Base-by-base conservation (phyloP, 306 rosid genomes). In the Arachis stenosperma region DNA sequence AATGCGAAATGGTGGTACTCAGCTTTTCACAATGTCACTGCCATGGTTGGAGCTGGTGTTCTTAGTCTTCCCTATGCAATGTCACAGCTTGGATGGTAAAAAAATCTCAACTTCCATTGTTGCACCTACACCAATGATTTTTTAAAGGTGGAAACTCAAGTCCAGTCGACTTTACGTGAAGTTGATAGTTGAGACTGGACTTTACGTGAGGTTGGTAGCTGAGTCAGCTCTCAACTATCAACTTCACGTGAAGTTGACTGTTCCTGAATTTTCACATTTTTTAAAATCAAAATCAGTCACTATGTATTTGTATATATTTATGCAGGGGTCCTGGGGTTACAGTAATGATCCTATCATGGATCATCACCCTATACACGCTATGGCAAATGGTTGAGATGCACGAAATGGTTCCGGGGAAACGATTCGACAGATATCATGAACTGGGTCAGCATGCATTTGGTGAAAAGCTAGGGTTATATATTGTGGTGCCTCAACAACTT, bases 331-430 rank as follows among this genome's bases (percentile, higher is more conserved):
- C 96, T 1, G 98, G 96, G 14, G 79, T 87, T 11, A 78, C 81
- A 10, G 22, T 85, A 33, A 71, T 92, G 6, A 40, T 90, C 8
- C 69, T 92, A 0, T 92, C 98, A 63, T 87, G 96, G 95, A 81
- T 88, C 22, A 75, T 92, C 61, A 87, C 96, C 3, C 40, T 90
- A 0, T 90, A 84, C 87, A 92, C 92, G 7, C 57, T 90, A 0
- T 92, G 95, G 92, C 92, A 90, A 84, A 92, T 92, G 96, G 89
- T 90, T 57, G 83, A 90, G 81, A 92, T 92, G 96, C 98, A 90
- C 59, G 98, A 92, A 67, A 90, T 87, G 90, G 91, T 90, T 42
- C 96, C 97, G 0, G 93, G 97, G 41, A 90, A 78, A 66, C 77
- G 97, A 42, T 92, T 90, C 40, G 93, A 92, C 56, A 80, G 97